These are phyloP conservation scores for Phytophthora cryptogea DNA, from an alignment of 352 stramenopile species.

Conservation along the genomic window DNA sequence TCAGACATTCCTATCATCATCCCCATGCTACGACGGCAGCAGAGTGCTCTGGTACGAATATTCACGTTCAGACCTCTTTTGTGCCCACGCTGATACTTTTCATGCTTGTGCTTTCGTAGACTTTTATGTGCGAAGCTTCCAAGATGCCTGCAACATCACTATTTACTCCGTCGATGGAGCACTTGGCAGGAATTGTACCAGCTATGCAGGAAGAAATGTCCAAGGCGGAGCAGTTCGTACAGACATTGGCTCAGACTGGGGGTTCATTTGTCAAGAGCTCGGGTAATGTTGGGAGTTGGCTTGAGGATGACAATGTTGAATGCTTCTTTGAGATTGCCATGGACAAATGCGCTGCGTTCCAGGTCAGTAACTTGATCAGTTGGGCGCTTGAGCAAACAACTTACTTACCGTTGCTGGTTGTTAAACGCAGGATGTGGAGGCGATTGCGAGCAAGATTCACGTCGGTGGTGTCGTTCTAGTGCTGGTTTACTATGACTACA, in stretches of 20 bases:
- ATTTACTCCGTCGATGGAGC: conserved; percentile 89
- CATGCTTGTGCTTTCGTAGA: conserved; percentile 38
- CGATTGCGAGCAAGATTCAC: conserved; percentile 95
- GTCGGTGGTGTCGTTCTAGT: conserved; percentile 91
- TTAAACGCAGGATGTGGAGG: conserved; percentile 81
- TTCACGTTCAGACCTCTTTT: background rate
- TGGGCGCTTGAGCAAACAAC: background rate
- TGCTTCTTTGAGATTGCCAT: conserved; percentile 94
- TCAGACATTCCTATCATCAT: conserved; percentile 94
- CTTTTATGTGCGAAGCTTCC: conserved; percentile 92
- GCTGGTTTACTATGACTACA: conserved; percentile 92
- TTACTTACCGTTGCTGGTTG: background rate
- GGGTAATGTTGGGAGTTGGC: conserved; percentile 74
- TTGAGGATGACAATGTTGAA: conserved; percentile 88
- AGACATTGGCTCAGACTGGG: conserved; percentile 50
- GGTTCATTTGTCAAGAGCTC: conserved; percentile 59
- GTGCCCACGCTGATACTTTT: background rate
- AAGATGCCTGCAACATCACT: conserved; percentile 89
- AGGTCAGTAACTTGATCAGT: conserved; percentile 38
- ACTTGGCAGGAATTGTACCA: conserved; percentile 76
- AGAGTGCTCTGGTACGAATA: conserved; percentile 82
- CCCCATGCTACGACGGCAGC: conserved; percentile 92
- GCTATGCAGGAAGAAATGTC: conserved; percentile 90
- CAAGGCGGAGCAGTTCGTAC: conserved; percentile 85
- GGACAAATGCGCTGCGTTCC: conserved; percentile 62